Base-by-base conservation (phyloP, 495 filamentous ascomycete genomes). In the Bathelium albidoporum region DNA sequence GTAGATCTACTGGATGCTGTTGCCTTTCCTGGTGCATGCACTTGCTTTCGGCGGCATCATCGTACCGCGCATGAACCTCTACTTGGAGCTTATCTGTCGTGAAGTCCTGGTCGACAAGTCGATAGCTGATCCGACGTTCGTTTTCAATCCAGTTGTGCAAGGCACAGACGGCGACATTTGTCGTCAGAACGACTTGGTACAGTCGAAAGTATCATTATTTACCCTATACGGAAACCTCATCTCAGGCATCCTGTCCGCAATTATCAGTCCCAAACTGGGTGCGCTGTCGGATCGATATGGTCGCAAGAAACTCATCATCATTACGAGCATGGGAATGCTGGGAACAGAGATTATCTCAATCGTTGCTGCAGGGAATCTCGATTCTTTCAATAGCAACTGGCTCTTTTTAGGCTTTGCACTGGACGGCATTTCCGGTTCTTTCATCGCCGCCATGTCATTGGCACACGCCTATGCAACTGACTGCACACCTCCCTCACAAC, bases 261-360 rank as follows among this genome's bases (percentile, higher is more conserved):
- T 97, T 66, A 85, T 85, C 26, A 87, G 87, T 53, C 94, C 94
- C 1, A 89, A 88, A 62, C 73, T 98, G 3, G 94, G 94, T 2
- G 81, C 86, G 0, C 74, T 96, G 24, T 97, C 93, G 1, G 94
- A 98, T 77, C 85, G 89, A 5, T 89, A 91, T 75, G 94, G 94
- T 1, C 83, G 94, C 55, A 89, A 85, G 52, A 78, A 70, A 20
- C 70, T 96, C 41, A 83, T 97, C 61, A 80, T 85, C 16, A 66
- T 89, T 34, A 81, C 83, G 26, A 85, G 86, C 14, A 71, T 82
- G 1, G 91, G 90, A 10, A 82, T 84, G 44, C 77, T 96, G 0
- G 58, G 83, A 0, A 80, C 76, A 52, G 94, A 97, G 72, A 70
- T 85, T 43, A 82, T 94, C 59, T 89, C 88, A 31, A 87, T 94